These are phyloP conservation scores for Coemansia sp. DNA, from an alignment of 192 early-diverging fungal species.

Conservation along the genomic window DNA sequence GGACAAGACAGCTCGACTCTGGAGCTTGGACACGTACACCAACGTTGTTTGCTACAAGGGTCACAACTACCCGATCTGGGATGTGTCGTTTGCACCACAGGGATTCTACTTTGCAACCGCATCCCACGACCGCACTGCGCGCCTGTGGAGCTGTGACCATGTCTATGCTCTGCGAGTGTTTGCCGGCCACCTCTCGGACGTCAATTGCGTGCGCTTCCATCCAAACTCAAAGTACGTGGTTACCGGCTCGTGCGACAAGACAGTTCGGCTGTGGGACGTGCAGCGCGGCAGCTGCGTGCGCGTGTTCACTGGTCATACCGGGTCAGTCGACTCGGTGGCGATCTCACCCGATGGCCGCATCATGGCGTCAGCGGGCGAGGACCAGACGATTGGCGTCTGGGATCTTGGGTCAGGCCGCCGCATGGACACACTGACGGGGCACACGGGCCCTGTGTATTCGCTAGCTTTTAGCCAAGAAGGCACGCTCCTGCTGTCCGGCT, in stretches of 20 bases:
- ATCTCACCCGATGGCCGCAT: slow-evolving; percentile 88
- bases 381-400: slow-evolving; percentile 74
- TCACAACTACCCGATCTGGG: slow-evolving; percentile 96
- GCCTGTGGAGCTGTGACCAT: slow-evolving; percentile 96
- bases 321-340: slow-evolving; percentile 76
- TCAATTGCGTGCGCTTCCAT: slow-evolving; percentile 93
- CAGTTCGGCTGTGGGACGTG: slow-evolving; percentile 88
- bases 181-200: slow-evolving; percentile 96
- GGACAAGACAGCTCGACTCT: slow-evolving; percentile 91
- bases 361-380: slow-evolving; percentile 82
- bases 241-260: slow-evolving; percentile 87
- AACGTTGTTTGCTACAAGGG: slow-evolving; percentile 96
- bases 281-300: slow-evolving; percentile 86
- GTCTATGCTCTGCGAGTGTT: slow-evolving; percentile 94
- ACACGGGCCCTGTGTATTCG: slow-evolving; percentile 77
- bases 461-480: slow-evolving; percentile 82
- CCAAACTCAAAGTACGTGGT: slow-evolving; percentile 93
- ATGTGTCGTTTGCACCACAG: slow-evolving; percentile 84
- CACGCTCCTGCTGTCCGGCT: slow-evolving; percentile 74
- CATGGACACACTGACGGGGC: slow-evolving; percentile 82
- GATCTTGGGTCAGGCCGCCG: slow-evolving; percentile 80
- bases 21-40: slow-evolving; percentile 86
- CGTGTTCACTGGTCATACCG: slow-evolving; percentile 83
- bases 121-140: slow-evolving; percentile 89
- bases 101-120: slow-evolving; percentile 97